phyloP scores from a whole-genome alignment of 2,329 filamentous ascomycete genomes.

The Neurospora sp. region DNA sequence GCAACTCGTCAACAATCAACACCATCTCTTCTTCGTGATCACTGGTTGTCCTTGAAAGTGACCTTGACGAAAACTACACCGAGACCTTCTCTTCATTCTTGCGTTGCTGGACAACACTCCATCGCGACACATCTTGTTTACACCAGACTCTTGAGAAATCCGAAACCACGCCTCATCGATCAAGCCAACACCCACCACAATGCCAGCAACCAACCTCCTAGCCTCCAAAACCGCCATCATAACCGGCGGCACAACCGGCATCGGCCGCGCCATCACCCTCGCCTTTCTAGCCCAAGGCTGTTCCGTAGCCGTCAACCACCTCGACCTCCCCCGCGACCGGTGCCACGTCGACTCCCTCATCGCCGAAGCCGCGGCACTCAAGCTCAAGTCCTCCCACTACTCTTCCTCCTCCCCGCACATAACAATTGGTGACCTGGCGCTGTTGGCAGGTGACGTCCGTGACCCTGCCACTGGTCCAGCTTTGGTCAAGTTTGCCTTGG shows the following conservation, averaged over 20 bases:
- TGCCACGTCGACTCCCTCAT: conserved; percentile 44
- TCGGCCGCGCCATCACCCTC: conserved; percentile 75
- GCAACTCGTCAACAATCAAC: background rate
- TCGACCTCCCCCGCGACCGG: conserved; percentile 47
- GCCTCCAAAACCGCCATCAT: conserved; percentile 72
- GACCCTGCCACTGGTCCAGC: conserved; percentile 59
- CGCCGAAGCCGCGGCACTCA: conserved; percentile 38
- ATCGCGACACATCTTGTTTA: too few species aligned
- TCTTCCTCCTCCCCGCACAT: conserved; percentile 11
- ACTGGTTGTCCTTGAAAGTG: background rate
- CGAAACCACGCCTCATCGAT: too few species aligned
- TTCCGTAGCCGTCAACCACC: conserved; percentile 71
- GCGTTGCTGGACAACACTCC: too few species aligned
- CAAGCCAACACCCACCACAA: background rate
- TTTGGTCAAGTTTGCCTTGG: conserved; percentile 58
- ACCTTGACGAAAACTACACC: background rate
- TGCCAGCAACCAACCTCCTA: conserved; percentile 47
- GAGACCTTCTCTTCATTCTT: background rate
- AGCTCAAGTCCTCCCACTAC: background rate
- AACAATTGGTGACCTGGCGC: conserved; percentile 45
- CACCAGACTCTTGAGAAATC: too few species aligned
- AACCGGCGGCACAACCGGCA: conserved; percentile 78
- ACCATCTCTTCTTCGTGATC: background rate
- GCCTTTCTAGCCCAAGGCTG: conserved; percentile 71
- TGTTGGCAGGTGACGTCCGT: conserved; percentile 68